phyloP scores from a whole-genome alignment of 345 rosid genomes.

The Hibiscus trionum region DNA sequence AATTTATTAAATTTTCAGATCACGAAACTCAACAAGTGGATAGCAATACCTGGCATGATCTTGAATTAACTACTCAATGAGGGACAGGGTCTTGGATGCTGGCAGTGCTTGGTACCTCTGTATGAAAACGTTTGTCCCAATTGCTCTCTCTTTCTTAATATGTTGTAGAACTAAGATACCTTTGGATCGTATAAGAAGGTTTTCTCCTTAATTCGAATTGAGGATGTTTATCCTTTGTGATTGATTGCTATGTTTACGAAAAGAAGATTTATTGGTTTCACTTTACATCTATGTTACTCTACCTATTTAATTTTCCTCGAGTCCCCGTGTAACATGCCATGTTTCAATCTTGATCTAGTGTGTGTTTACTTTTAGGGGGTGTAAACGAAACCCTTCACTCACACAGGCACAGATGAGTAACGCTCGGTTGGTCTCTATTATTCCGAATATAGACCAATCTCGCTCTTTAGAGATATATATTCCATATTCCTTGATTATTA shows the following conservation, averaged over 20 bases:
- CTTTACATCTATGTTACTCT: neutral
- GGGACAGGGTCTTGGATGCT: neutral
- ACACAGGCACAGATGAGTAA: too few relatives aligned
- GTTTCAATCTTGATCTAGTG: too few relatives aligned
- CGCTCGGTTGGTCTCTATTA: too few relatives aligned
- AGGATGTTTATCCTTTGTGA: neutral
- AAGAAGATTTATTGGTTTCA: neutral
- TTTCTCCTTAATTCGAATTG: neutral
- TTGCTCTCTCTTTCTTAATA: neutral
- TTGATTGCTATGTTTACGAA: neutral
- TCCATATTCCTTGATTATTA: too few relatives aligned
- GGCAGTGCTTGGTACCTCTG: neutral
- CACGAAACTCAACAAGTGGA: slow-evolving; percentile 62
- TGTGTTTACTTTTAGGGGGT: too few relatives aligned
- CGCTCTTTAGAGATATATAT: too few relatives aligned
- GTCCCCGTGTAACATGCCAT: neutral
- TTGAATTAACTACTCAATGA: slow-evolving; percentile 59
- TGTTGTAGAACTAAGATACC: neutral
- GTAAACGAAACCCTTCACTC: too few relatives aligned
- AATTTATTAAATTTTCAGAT: slow-evolving; percentile 35
- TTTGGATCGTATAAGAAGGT: neutral
- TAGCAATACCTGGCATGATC: slow-evolving; percentile 78
- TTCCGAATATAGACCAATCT: too few relatives aligned
- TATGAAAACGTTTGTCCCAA: neutral
- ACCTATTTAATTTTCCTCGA: neutral